These are phyloP conservation scores for Paecilomyces sp. DNA, from an alignment of 2,329 filamentous ascomycete species.

Conservation along the genomic window DNA sequence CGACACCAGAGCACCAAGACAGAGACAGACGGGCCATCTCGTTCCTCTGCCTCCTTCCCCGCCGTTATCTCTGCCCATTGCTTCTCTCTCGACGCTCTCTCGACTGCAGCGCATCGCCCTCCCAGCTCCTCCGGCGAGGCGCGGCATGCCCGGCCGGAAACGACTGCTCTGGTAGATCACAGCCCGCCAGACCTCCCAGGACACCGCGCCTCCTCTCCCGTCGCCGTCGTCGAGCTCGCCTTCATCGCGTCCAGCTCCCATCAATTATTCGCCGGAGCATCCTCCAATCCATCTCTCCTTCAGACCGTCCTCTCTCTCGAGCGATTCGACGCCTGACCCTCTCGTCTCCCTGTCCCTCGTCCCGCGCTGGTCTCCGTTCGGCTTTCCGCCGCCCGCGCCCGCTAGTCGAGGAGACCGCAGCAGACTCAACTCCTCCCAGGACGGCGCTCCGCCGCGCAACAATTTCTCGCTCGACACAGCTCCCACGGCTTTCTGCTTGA, in stretches of 20 bases:
- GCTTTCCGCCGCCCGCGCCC: conserved; percentile 6
- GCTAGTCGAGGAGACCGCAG: conserved; percentile 2
- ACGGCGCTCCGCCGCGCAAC: conserved; percentile 2
- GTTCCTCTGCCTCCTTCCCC: background rate
- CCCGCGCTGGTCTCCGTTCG: conserved; percentile 2
- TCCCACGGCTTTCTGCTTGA: background rate
- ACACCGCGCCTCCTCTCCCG: background rate
- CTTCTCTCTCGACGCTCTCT: background rate
- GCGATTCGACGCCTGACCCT: background rate
- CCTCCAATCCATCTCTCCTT: background rate
- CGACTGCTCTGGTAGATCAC: conserved; percentile 4
- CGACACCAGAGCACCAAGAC: background rate
- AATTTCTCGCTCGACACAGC: background rate
- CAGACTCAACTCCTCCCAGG: conserved; percentile 3
- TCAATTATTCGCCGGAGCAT: background rate
- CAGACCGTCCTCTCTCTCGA: background rate
- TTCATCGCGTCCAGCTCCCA: background rate
- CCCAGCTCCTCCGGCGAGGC: background rate
- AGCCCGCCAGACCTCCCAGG: background rate
- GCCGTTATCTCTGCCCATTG: background rate
- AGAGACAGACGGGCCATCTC: background rate
- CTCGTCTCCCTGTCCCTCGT: conserved; percentile 5
- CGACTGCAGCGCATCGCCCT: background rate
- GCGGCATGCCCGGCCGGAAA: conserved; percentile 11
- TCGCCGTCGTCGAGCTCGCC: background rate